Conservation (phyloP, 768 basidiomycete species). For the Leucocoprinus sp. region DNA sequence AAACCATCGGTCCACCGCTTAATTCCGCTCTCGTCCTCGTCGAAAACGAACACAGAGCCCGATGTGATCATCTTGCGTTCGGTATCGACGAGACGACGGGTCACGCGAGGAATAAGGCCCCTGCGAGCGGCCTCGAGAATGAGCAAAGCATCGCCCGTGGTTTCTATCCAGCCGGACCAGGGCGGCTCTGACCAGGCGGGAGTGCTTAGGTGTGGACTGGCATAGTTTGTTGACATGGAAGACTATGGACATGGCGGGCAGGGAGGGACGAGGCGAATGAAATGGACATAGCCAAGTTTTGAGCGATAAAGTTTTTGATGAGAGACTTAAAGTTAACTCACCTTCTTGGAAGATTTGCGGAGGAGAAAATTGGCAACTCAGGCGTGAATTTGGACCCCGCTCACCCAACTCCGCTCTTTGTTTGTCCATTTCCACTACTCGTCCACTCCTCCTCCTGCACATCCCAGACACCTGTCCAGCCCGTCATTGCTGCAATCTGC, state of each 20-base stretch:
- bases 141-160: conserved; percentile 91
- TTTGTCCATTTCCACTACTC: conserved; percentile 18
- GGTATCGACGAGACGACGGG: conserved; percentile 83
- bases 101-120: conserved; percentile 87
- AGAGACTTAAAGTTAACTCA: conserved; percentile 58
- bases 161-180: conserved; percentile 92
- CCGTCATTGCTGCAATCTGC: conserved; percentile 3
- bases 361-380: conserved; percentile 39
- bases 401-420: conserved; percentile 19
- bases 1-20: conserved; percentile 98
- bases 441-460: conserved; percentile 1
- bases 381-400: conserved; percentile 34
- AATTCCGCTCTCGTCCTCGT: conserved; percentile 95
- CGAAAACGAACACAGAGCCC: conserved; percentile 94
- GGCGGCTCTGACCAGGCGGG: conserved; percentile 79
- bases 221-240: conserved; percentile 30
- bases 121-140: conserved; percentile 90
- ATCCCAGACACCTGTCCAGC: neutral
- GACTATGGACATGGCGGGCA: conserved; percentile 17
- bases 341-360: conserved; percentile 55
- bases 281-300: conserved; percentile 27
- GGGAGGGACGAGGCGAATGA: conserved; percentile 20
- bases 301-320: conserved; percentile 57
- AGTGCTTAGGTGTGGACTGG: conserved; percentile 26
- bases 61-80: conserved; percentile 91